A percentile compares a stretch with the other conserved stretches of the same genome.
phyloP scores from a whole-genome alignment of 345 rosid genomes.

The Moringa oleifera region DNA sequence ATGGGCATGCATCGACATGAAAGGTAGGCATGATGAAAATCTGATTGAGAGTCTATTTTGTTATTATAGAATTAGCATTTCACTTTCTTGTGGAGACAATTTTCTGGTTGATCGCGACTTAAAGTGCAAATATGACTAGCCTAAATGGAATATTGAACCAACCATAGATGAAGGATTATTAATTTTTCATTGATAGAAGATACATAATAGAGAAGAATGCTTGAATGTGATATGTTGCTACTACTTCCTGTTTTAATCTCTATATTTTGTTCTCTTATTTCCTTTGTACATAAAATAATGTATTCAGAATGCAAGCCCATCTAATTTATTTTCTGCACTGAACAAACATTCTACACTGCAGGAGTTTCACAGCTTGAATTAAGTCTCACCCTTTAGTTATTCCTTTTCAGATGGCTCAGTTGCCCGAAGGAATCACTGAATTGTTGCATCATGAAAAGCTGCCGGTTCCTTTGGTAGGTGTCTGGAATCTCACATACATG shows the following conservation, averaged over 20 bases:
- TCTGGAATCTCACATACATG: slow-evolving; percentile 12
- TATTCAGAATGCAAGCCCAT: slow-evolving; percentile 2
- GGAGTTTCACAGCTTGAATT: slow-evolving; percentile 10
- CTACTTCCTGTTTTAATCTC: neutral
- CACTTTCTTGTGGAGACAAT: neutral
- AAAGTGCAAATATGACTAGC: neutral
- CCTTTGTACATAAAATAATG: neutral
- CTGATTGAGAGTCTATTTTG: neutral
- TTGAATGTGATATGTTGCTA: slow-evolving; percentile 1
- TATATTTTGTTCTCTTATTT: neutral
- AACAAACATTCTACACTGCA: neutral
- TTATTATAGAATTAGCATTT: neutral
- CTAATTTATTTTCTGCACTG: neutral
- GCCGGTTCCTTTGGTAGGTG: slow-evolving; percentile 78
- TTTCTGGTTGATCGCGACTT: neutral
- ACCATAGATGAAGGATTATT: neutral
- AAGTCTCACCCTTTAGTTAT: slow-evolving; percentile 20
- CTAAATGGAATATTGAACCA: neutral
- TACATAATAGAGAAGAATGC: neutral
- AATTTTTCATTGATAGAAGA: neutral
- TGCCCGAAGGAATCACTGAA: slow-evolving; percentile 96
- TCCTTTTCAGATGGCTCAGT: slow-evolving; percentile 77
- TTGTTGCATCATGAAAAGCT: slow-evolving; percentile 84
- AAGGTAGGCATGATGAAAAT: neutral
- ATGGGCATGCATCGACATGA: neutral